Base-by-base conservation (phyloP, 306 rosid species). In the Cicer cuneatum region DNA sequence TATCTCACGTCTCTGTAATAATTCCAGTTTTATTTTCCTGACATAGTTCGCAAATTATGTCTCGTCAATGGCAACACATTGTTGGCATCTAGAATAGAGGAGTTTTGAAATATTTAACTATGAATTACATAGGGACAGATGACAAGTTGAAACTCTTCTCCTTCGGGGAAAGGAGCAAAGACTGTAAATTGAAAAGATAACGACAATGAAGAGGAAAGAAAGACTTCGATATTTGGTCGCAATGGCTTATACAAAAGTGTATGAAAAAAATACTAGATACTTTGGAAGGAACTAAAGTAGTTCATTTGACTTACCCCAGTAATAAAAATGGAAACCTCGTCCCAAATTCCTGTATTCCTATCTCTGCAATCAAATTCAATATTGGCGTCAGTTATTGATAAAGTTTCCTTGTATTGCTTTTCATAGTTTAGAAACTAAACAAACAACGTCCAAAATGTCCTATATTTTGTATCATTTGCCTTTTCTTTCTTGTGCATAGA, bases 271-370 rank as follows among this genome's bases (percentile, higher is more conserved):
- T 11, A 66, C 62, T 10, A 52, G 5, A 62, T 3, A 12, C 19
- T 63, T 19, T 13, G 18, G 45, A 58, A 80, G 76, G 69, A 85
- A 66, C 49, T 29, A 61, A 72, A 69, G 43, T 76, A 57, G 48
- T 73, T 69, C 77, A 29, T 71, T 62, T 10, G 62, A 83, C 98
- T 85, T 81, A 93, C 97, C 94, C 98, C 97, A 4, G 90, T 86
- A 66, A 77, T 72, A 67, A 76, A 78, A 69, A 91, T 72, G 71
- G 96, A 93, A 51, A 91, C 98, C 81, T 91, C 97, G 79, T 93
- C 98, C 98, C 98, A 93, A 75, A 93, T 87, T 85, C 98, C 98
- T 12, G 98, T 93, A 87, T 93, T 93, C 83, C 98, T 86, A 84
- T 93, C 98, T 84, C 98, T 91, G 90, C 80, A 79, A 72, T 75